Evolutionary conservation across 768 basidiomycete genomes (phyloP).

Genomic region (Boletus eberwhitei): DNA sequence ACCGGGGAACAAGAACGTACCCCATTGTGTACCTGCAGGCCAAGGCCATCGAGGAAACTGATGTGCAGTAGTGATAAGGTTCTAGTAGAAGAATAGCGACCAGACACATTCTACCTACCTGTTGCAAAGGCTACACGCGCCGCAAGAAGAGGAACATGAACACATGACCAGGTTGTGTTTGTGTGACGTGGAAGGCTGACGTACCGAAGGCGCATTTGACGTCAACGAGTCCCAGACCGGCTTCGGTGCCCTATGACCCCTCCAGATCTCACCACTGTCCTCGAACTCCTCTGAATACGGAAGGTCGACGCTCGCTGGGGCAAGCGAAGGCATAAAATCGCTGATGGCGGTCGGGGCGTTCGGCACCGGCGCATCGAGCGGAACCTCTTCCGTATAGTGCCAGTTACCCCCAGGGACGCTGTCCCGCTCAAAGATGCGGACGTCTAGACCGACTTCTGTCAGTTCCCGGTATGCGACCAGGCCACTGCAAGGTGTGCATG

Average conservation of each 20-base stretch:
- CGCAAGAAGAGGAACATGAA: not conserved
- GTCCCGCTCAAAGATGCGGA: constrained; percentile 17
- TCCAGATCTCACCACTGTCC: constrained; percentile 2
- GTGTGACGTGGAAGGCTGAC: not conserved
- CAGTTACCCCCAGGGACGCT: constrained; percentile 11
- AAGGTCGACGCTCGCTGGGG: not conserved
- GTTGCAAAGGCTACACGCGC: not conserved
- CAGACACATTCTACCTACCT: not conserved
- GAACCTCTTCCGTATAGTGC: constrained; percentile 16
- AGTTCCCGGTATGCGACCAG: constrained; percentile 12
- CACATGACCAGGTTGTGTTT: not conserved
- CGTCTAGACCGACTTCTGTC: constrained; percentile 14
- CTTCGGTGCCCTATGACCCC: constrained; percentile 10
- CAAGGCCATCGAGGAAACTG: constrained; percentile 17
- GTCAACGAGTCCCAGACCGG: constrained; percentile 15
- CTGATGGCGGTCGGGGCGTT: constrained; percentile 1
- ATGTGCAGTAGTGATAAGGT: not conserved
- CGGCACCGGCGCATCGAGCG: constrained; percentile 10
- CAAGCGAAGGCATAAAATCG: constrained; percentile 14
- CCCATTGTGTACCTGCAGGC: constrained; percentile 15
- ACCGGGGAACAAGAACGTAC: not conserved
- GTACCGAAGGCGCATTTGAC: constrained; percentile 9
- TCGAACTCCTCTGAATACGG: constrained; percentile 11
- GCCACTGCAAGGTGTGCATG: constrained; percentile 2
- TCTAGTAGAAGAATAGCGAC: not conserved